Base-by-base conservation (phyloP, 2,329 filamentous ascomycete genomes). In the Lachnellula occidentalis region DNA sequence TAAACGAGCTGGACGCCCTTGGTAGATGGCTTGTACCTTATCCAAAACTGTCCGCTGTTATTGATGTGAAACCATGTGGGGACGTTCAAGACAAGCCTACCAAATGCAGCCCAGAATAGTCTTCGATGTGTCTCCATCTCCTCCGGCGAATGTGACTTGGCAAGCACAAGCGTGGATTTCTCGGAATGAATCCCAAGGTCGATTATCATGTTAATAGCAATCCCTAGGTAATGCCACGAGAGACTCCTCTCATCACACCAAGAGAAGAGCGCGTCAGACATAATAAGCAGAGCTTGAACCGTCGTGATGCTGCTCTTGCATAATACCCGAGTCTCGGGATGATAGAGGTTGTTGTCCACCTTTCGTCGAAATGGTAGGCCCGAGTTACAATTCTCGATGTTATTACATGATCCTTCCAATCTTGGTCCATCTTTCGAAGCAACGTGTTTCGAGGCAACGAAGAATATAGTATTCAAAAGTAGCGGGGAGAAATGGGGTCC, bases 201-300 rank as follows among this genome's bases (percentile, higher is more conserved):
- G 50, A 77, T 74, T 31, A 82, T 70, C 71, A 82, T 76, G 6
- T 77, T 71, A 54, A 82, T 79, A 0, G 80, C 79, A 58, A 79
- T 73, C 1, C 80, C 80, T 50, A 77, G 74, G 56, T 83, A 83
- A 4, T 82, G 60, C 81, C 81, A 85, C 2, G 79, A 76, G 5
- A 73, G 72, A 54, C 76, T 79, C 31, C 74, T 68, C 58, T 80
- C 74, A 48, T 76, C 75, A n/a, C 75, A 72, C 2, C 75, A 66
- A 0, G 78, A 72, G 57, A 81, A 80, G 0, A 81, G 63, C 0
- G 76, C 75, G 45, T 74, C 76, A 0, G 74, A 74, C 72, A 81
- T 77, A 0, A 79, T 68, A 0, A 82, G 66, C 27, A 82, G 60
- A 0, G 77, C 79, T 58, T 80, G 77, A 1, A 81, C 78, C 0